These are phyloP conservation scores for Lasiodiplodia hormozganensis DNA, from an alignment of 2,329 filamentous ascomycete genomes.

Conservation along the genomic window DNA sequence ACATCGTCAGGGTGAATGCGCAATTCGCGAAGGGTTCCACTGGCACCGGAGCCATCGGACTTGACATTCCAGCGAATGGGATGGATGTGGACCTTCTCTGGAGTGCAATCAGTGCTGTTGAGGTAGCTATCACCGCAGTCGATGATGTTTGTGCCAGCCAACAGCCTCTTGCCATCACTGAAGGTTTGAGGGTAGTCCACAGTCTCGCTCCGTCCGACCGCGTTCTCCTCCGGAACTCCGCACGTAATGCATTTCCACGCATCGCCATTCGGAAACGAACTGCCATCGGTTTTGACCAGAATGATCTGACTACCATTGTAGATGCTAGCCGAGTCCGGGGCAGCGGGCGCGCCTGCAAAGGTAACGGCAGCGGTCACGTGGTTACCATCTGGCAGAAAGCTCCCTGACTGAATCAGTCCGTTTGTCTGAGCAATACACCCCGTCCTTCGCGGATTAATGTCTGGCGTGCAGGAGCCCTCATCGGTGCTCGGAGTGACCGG, in stretches of 20 bases:
- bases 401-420: constrained; percentile 37
- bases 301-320: constrained; percentile 53
- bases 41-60: constrained; percentile 41
- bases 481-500: constrained; percentile 40
- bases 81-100: constrained; percentile 48
- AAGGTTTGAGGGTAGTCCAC: constrained; percentile 55
- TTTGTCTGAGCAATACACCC: constrained; percentile 45
- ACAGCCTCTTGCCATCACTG: constrained; percentile 45
- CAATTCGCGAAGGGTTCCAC: constrained; percentile 50
- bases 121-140: constrained; percentile 48
- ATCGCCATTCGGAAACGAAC: constrained; percentile 53
- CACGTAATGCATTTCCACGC: constrained; percentile 58
- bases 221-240: constrained; percentile 47
- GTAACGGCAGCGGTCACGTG: constrained; percentile 51
- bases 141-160: constrained; percentile 43
- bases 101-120: constrained; percentile 46
- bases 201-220: constrained; percentile 32
- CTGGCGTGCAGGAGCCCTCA: constrained; percentile 43
- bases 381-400: constrained; percentile 53
- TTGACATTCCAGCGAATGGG: constrained; percentile 49
- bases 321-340: constrained; percentile 50
- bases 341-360: constrained; percentile 52
- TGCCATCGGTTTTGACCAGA: constrained; percentile 52
- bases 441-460: constrained; percentile 45
- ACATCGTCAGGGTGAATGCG: constrained; percentile 55